Base-by-base conservation (phyloP, 1,284 basidiomycete species). In the Filobasidium uniguttulatum region DNA sequence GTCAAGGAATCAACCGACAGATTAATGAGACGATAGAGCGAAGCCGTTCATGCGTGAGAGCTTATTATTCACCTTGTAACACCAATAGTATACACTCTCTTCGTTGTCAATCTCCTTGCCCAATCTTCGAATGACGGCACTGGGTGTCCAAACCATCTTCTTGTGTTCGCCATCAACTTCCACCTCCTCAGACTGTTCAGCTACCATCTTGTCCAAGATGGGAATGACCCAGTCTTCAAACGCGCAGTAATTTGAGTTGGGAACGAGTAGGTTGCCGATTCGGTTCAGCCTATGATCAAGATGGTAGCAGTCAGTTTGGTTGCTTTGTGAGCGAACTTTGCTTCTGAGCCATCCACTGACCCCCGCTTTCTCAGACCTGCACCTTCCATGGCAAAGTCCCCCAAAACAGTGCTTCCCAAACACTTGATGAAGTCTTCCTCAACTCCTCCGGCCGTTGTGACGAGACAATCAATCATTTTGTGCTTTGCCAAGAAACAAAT, bases 381-480 rank as follows among this genome's bases (percentile, higher is more conserved):
- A 8, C 94, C 94, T 59, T 90, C 84, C 43, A 97, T 76, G 62
- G 85, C 79, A 69, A 94, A 99, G 59, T 89, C 89, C 20, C 88
- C 90, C 26, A 98, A 76, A 60, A 93, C 96, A 0, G 94, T 99
- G 62, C 85, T 81, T 9, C 89, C 93, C 5, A 99, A 77, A 65
- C 94, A 98, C 69, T 99, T 99, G 71, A 99, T 96, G 57, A 98
- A 85, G 71, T 99, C 94, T 71, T 99, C 94, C 65, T 99, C 94
- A 56, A 99, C 85, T 3, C 94, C 94, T 1, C 94, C 94, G 1
- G 94, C 94, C 0, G 94, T 99, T 1, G 94, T 99, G 17, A 97
- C 93, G 48, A 99, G 75, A 7, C 81, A 85, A 23, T 82, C 78
- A 46, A 99, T 79, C 59, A 93, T 84, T 59, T 83, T 85, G 73